A percentile compares a stretch with the other conserved stretches of the same genome.
Evolutionary conservation across 192 early-diverging fungal species (phyloP).

Genomic region (Coemansia aciculifera): DNA sequence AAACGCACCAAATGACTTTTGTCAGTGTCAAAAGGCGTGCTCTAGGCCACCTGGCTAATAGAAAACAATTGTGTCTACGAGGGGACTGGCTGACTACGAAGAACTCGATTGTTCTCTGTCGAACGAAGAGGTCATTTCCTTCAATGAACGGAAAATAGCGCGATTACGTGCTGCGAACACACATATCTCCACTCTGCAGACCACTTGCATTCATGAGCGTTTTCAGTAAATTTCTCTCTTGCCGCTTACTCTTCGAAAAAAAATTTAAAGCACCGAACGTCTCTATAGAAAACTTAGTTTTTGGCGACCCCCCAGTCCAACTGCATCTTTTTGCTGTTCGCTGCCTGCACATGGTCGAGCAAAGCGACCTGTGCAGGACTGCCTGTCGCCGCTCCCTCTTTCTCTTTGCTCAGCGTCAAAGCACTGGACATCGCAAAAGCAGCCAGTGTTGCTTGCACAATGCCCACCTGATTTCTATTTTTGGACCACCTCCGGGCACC

Average conservation of each 20-base stretch:
- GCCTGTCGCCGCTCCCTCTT: background rate
- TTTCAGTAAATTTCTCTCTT: background rate
- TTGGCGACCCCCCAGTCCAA: constrained; percentile 3
- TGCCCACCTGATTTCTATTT: background rate
- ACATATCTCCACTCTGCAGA: background rate
- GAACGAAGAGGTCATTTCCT: background rate
- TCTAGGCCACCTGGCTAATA: background rate
- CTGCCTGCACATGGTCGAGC: constrained; percentile 5
- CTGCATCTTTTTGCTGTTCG: background rate
- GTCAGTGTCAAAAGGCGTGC: background rate
- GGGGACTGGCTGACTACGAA: background rate
- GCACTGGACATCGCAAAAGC: background rate
- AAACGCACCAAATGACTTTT: background rate
- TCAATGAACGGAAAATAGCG: background rate
- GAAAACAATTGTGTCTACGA: background rate
- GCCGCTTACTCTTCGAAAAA: background rate
- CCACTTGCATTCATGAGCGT: constrained; percentile 1
- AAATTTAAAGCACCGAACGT: background rate
- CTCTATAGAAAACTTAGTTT: background rate
- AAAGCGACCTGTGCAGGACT: constrained; percentile 7
- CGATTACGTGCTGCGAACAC: background rate
- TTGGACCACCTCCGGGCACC: background rate
- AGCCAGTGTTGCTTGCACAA: constrained; percentile 2
- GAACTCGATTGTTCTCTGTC: constrained; percentile 1
- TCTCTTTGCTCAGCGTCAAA: constrained; percentile 4